Base-by-base conservation (phyloP, 345 rosid genomes). In the Dipteronia dyeriana region DNA sequence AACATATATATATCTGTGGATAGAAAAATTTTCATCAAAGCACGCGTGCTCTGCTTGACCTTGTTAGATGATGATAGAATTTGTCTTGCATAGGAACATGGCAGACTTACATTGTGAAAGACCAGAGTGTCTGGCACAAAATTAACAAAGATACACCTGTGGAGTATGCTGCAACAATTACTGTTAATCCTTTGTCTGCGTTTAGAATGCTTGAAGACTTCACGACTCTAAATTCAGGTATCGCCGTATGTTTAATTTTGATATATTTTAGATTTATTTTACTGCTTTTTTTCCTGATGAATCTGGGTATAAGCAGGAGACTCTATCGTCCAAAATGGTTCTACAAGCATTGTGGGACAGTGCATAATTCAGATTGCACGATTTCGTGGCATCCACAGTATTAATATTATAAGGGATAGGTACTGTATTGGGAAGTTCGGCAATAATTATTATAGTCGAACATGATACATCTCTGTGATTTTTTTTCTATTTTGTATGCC, bases 121-220 rank as follows among this genome's bases (percentile, higher is more conserved):
- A 92, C 65, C 90, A 90, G 75, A 79, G 82, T 76, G 84, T 85
- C 43, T 95, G 97, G 97, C 97, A 94, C 82, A 95, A 90, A 80
- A 81, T 95, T 51, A 87, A 85, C 77, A 93, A 93, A 84, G 84
- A 81, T 9, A 73, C 88, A 9, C 95, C 97, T 0, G 80, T 88
- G 81, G 97, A 93, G 82, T 95, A 93, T 86, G 99, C 98, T 25
- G 95, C 98, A 0, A 92, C 99, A 4, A 79, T 93, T 47, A 92
- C 90, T 26, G 94, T 95, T 83, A 93, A 95, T 88, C 99, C 99
- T 45, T 88, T 91, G 85, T 88, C 91, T 41, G 91, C 99, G 78
- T 74, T 95, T 67, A 86, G 94, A 82, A 95, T 93, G 98, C 96
- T 95, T 22, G 94, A 90, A 76, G 98, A 93, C 77, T 92, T 93